Percentiles rank a stretch among this genome's conserved stretches.
Evolutionary conservation across 177 flowering plant species (phyloP).

Genomic region (Vitis hybrid): DNA sequence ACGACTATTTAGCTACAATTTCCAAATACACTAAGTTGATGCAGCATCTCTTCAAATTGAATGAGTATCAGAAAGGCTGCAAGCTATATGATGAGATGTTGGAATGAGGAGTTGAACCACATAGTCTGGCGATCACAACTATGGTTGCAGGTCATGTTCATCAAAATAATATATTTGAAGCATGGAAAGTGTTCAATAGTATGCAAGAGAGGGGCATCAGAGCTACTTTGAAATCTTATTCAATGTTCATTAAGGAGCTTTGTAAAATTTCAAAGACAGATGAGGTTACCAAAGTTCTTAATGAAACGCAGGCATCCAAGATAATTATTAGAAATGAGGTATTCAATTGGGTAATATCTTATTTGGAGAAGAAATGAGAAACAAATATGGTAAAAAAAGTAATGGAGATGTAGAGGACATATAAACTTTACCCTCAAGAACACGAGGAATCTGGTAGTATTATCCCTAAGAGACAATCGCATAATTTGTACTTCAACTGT

Average conservation of each 20-base stretch:
- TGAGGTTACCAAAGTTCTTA: conserved; percentile 55
- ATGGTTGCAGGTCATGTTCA: conserved; percentile 64
- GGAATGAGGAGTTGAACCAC: conserved; percentile 51
- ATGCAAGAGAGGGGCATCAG: conserved; percentile 57
- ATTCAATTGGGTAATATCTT: conserved; percentile 40
- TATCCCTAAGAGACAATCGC: conserved; percentile 2
- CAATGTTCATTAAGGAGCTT: conserved; percentile 67
- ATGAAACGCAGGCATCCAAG: conserved; percentile 52
- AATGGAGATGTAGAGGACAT: conserved; percentile 31
- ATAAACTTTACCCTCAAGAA: conserved; percentile 23
- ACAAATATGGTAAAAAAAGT: conserved; percentile 36
- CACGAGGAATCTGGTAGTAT: conserved; percentile 15
- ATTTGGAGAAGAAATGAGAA: conserved; percentile 55
- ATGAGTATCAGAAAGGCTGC: conserved; percentile 58
- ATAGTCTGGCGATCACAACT: conserved; percentile 57
- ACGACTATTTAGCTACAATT: conserved; percentile 38
- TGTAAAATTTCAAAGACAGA: conserved; percentile 52
- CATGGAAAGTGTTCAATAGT: conserved; percentile 54
- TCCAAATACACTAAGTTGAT: conserved; percentile 68
- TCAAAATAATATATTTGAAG: conserved; percentile 51
- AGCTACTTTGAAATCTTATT: conserved; percentile 48
- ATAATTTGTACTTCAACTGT: conserved; percentile 8
- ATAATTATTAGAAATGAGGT: conserved; percentile 35
- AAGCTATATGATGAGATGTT: conserved; percentile 69
- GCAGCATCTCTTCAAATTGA: conserved; percentile 54